Evolutionary conservation across 1,284 basidiomycete genomes (phyloP).

Genomic region (Gymnopus androsaceus): DNA sequence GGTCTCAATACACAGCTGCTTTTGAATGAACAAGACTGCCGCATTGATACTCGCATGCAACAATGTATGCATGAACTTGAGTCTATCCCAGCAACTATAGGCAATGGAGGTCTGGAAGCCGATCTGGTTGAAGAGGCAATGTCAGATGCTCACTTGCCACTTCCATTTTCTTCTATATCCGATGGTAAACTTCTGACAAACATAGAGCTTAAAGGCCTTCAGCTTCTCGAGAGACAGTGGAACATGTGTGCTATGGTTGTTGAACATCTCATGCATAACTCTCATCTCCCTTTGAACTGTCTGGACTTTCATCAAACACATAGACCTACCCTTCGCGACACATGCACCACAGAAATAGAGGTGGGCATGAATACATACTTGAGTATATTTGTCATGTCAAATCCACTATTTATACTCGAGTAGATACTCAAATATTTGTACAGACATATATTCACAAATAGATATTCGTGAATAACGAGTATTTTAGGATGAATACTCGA

Average conservation of each 20-base stretch:
- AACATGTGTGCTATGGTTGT: constrained; percentile 85
- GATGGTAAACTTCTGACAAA: constrained; percentile 87
- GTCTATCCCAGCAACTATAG: constrained; percentile 79
- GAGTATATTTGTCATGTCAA: too few relatives aligned
- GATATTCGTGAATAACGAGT: too few relatives aligned
- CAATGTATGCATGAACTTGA: constrained; percentile 93
- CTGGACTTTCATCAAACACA: constrained; percentile 88
- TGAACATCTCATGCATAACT: constrained; percentile 85
- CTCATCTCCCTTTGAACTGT: constrained; percentile 90
- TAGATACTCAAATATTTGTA: too few relatives aligned
- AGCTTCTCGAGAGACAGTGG: constrained; percentile 89
- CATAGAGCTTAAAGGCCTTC: constrained; percentile 94
- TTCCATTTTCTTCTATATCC: constrained; percentile 25
- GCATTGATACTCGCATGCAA: constrained; percentile 86
- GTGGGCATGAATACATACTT: too few relatives aligned
- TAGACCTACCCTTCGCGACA: constrained; percentile 89
- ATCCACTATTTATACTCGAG: too few relatives aligned
- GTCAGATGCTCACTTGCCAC: constrained; percentile 44
- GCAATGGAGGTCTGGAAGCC: constrained; percentile 70
- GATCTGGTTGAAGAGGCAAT: constrained; percentile 49
- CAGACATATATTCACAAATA: too few relatives aligned
- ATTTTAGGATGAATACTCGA: too few relatives aligned
- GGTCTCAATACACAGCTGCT: constrained; percentile 93
- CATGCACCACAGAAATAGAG: constrained; percentile 85
- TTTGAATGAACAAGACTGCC: constrained; percentile 89